Evolutionary conservation across 768 basidiomycete genomes (phyloP), one percentile per base, ranked within the genome.

Genomic region (Calocybe indica): DNA sequence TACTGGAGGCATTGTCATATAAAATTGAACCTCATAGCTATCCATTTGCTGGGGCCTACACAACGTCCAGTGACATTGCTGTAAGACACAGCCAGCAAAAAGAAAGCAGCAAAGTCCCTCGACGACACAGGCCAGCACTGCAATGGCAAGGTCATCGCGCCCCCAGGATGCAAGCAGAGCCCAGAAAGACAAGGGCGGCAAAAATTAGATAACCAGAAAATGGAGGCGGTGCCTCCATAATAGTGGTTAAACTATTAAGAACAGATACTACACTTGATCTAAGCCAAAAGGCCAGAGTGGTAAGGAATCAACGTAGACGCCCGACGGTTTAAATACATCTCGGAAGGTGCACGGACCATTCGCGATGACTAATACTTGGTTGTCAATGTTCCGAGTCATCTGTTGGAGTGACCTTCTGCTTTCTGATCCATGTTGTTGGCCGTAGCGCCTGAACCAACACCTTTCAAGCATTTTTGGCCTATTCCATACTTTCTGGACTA

Each of bases 211-310:
- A 75, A 75, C 73, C 73, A 73, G 22, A 52, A 35, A 73, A 73
- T 74, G 68, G 66, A 65, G 69, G 69, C 73, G 63, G 69, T 75
- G 74, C 69, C 71, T 62, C 67, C 71, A 74, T 74, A 75, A 75
- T 75, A 75, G 74, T 73, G 73, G 73, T 82, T 81, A 81, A 80
- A 81, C 79, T 81, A 80, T 82, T 82, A 85, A 88, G 85, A 88
- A 88, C 87, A 90, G 86, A 88, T 90, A 89, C 87, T 88, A 89
- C 87, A 89, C 87, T 88, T 88, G 86, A 88, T 89, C 87, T 88
- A 88, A 89, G 87, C 87, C 86, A 88, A 87, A 85, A 87, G 85
- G 83, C 85, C 85, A 86, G 85, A 87, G 85, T 85, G 85, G 84
- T 85, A 74, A 82, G 49, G 75, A 72, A 53, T 57, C 51, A 34